Percentiles rank a stretch among this genome's conserved stretches.
Evolutionary conservation across 208 protist species (phyloP).

Genomic region (Dictyostelium gargantuum): DNA sequence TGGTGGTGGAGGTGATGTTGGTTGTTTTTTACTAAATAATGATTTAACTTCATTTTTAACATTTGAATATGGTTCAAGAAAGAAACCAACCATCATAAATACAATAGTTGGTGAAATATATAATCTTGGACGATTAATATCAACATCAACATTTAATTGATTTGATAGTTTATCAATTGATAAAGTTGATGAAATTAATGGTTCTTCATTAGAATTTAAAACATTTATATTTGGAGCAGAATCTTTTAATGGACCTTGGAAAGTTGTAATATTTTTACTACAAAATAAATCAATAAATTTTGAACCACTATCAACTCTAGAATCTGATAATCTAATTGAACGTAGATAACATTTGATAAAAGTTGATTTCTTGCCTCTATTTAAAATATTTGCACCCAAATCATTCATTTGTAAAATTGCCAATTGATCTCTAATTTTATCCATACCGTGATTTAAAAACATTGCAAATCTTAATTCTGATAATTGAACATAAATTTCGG

Average conservation of each 20-base stretch:
- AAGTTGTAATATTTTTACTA: constrained; percentile 50
- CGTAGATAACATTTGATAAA: background rate
- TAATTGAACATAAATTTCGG: background rate
- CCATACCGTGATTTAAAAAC: background rate
- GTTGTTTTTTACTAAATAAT: background rate
- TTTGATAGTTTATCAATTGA: background rate
- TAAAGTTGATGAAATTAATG: background rate
- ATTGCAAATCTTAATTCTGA: constrained; percentile 22
- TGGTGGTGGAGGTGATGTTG: background rate
- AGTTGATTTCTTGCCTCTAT: background rate
- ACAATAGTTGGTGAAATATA: constrained; percentile 36
- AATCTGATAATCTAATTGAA: constrained; percentile 32
- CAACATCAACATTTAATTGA: background rate
- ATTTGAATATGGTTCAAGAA: background rate
- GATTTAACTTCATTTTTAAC: background rate
- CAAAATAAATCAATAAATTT: constrained; percentile 40
- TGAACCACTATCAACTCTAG: background rate
- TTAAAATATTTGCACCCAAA: background rate
- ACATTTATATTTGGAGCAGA: background rate
- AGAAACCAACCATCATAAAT: constrained; percentile 17
- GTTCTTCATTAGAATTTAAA: background rate
- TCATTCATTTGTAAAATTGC: constrained; percentile 1
- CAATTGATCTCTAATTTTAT: background rate
- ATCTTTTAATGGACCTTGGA: background rate
- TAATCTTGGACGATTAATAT: constrained; percentile 4